phyloP scores from a whole-genome alignment of 2,329 filamentous ascomycete species.

The Arthroderma uncinatum region DNA sequence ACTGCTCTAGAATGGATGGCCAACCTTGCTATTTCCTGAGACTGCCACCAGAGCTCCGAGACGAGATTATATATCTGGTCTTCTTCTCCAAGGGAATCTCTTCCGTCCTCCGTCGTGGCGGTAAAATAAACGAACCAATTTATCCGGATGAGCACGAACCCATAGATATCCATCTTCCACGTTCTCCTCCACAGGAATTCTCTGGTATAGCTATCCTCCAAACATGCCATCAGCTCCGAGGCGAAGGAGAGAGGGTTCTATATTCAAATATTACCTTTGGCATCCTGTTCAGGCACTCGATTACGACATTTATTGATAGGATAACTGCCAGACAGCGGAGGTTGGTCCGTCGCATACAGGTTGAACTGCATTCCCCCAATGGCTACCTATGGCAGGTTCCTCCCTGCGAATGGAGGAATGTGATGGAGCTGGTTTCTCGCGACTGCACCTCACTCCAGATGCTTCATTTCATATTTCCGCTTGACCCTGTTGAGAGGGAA shows the following conservation, averaged over 20 bases:
- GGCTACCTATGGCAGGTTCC: background rate
- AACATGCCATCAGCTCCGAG: slow-evolving; percentile 3
- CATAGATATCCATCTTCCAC: background rate
- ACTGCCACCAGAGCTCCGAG: slow-evolving; percentile 1
- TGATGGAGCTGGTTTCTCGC: background rate
- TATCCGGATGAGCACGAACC: background rate
- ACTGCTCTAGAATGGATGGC: background rate
- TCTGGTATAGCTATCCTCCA: background rate
- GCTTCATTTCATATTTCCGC: background rate
- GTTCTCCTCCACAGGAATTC: background rate
- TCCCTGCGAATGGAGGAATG: slow-evolving; percentile 4
- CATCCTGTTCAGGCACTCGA: slow-evolving; percentile 1
- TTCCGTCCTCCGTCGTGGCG: background rate
- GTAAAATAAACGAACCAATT: background rate
- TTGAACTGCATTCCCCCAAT: background rate
- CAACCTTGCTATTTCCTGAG: background rate
- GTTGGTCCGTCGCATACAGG: slow-evolving; percentile 1
- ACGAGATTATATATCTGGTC: slow-evolving; percentile 6
- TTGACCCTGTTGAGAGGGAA: background rate
- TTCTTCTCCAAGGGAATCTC: background rate
- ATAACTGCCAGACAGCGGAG: background rate
- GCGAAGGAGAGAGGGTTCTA: background rate
- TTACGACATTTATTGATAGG: slow-evolving; percentile 2
- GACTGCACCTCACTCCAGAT: slow-evolving; percentile 2
- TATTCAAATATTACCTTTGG: slow-evolving; percentile 2